Evolutionary conservation across 352 stramenopile species (phyloP).

Genomic region (Phytophthora colocasiae): DNA sequence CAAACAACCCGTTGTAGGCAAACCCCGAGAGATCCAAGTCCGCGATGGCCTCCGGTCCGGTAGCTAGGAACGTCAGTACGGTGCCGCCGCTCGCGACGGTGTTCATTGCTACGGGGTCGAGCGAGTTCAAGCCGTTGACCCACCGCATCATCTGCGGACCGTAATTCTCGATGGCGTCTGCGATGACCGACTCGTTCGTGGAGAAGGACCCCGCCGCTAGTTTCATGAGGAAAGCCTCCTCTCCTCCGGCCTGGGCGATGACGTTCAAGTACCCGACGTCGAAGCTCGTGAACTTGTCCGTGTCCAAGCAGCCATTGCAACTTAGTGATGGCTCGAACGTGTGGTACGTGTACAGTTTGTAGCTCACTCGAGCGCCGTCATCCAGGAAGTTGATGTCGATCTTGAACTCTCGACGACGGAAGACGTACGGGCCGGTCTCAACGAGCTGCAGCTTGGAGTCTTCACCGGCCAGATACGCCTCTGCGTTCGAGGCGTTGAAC

Average conservation of each 20-base stretch:
- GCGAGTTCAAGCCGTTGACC: slow-evolving; percentile 84
- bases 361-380: slow-evolving; percentile 51
- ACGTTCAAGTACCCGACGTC: slow-evolving; percentile 77
- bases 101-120: slow-evolving; percentile 71
- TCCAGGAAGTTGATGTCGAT: slow-evolving; percentile 60
- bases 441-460: slow-evolving; percentile 56
- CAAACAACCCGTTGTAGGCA: slow-evolving; percentile 78
- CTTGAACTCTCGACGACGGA: slow-evolving; percentile 59
- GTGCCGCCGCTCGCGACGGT: slow-evolving; percentile 41
- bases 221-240: slow-evolving; percentile 51
- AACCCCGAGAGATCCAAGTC: slow-evolving; percentile 67
- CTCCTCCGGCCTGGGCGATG: slow-evolving; percentile 62
- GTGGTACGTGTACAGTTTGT: slow-evolving; percentile 76
- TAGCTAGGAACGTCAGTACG: slow-evolving; percentile 56
- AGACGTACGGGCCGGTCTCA: slow-evolving; percentile 69
- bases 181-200: slow-evolving; percentile 30
- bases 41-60: slow-evolving; percentile 38
- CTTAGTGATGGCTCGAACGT: slow-evolving; percentile 50
- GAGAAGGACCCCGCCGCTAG: slow-evolving; percentile 61
- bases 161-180: slow-evolving; percentile 43
- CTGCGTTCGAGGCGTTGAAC: slow-evolving; percentile 52
- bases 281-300: slow-evolving; percentile 54
- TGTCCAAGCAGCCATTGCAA: slow-evolving; percentile 59
- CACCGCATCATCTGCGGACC: slow-evolving; percentile 71
- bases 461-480: slow-evolving; percentile 46